Conservation (phyloP, 2,329 filamentous ascomycete species). For the Verruconis gallopava region DNA sequence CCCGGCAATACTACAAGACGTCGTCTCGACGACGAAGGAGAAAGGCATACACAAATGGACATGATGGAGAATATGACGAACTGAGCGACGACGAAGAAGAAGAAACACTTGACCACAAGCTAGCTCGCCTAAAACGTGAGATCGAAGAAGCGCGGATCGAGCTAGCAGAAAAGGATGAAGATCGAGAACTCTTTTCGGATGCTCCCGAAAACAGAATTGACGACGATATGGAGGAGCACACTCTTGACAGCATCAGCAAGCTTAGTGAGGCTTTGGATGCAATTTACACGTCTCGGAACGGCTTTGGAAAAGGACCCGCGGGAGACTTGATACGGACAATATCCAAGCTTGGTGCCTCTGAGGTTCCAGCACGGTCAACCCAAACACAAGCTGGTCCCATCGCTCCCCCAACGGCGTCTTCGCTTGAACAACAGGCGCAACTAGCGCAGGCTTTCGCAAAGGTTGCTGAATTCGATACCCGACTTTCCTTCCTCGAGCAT, state of each 20-base stretch:
- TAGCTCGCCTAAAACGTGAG: slow-evolving; percentile 72
- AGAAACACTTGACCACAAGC: slow-evolving; percentile 63
- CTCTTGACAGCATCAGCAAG: slow-evolving; percentile 48
- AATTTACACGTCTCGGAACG: slow-evolving; percentile 37
- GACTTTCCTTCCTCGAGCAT: slow-evolving; percentile 67
- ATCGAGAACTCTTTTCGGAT: slow-evolving; percentile 21
- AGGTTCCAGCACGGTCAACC: background rate
- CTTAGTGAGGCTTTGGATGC: slow-evolving; percentile 59
- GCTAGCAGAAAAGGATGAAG: slow-evolving; percentile 27
- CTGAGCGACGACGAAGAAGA: slow-evolving; percentile 67
- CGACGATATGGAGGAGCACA: slow-evolving; percentile 28
- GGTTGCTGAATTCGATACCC: slow-evolving; percentile 75
- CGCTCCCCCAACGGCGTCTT: background rate
- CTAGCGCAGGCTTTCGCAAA: slow-evolving; percentile 55
- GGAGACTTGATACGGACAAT: slow-evolving; percentile 23
- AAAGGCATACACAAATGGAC: slow-evolving; percentile 42
- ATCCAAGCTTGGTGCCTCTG: slow-evolving; percentile 17
- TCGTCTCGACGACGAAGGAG: slow-evolving; percentile 54
- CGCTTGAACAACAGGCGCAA: slow-evolving; percentile 15
- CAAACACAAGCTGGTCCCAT: background rate
- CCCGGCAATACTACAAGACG: slow-evolving; percentile 66
- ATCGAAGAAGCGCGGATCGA: slow-evolving; percentile 52
- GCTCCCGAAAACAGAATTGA: slow-evolving; percentile 23
- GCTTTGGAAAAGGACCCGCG: slow-evolving; percentile 23
- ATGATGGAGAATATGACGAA: slow-evolving; percentile 52